Evolutionary conservation across 495 filamentous ascomycete species (phyloP), one percentile per base, ranked within the genome.

Genomic region (Daldinia vernicosa): DNA sequence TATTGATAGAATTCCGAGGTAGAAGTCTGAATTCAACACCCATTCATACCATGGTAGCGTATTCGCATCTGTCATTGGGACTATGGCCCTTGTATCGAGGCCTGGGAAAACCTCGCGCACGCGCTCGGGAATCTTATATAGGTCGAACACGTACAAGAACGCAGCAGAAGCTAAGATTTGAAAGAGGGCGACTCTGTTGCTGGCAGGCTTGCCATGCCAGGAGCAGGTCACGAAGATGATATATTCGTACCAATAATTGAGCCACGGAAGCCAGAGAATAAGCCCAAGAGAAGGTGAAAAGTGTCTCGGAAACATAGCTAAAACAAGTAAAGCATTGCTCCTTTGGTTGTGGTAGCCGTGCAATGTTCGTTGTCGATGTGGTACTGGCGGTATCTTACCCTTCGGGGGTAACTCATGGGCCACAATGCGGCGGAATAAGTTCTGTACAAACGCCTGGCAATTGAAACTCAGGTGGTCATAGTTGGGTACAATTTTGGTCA

Each of bases 231-330:
- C 6, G 17, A 47, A 47, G 43, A 47, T 47, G 43, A 47, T 8
- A 11, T 17, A 47, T 47, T 47, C 43, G 43, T 47, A 47, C 43
- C 43, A 47, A 19, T 47, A 47, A 22, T 47, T 47, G 43, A 47
- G 17, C 43, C 43, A 47, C 43, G 43, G 43, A 47, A 47, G 43
- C 43, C 43, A 47, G 43, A 47, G 43, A 11, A 47, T 24, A 47
- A 24, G 24, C 43, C 17, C 17, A 4, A 47, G 17, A 47, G 43
- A 22, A 22, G 7, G 43, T 24, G 17, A 22, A 11, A 47, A 47
- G 2, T 24, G 8, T 24, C 43, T 47, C 17, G 9, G 2, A 19
- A 22, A 47, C 9, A 47, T 47, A 47, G 43, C 43, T 22, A 47
- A 9, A 19, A 47, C 7, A 9, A 47, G 6, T 9, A 47, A 19